phyloP scores from a whole-genome alignment of 345 rosid genomes.

The Iberis pinnata region DNA sequence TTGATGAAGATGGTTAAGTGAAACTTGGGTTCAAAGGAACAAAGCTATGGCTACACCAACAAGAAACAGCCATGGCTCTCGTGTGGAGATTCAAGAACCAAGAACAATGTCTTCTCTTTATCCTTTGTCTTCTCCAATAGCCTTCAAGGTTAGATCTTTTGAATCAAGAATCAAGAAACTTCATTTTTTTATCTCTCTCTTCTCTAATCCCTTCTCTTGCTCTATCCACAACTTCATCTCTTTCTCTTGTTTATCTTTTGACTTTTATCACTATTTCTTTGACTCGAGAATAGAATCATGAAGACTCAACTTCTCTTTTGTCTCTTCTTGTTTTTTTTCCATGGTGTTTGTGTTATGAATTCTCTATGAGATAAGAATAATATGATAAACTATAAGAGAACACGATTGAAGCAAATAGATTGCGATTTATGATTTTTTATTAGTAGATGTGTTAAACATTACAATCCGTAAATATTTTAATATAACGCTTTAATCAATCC shows the following conservation, averaged over 20 bases:
- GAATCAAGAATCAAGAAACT: conserved; percentile 14
- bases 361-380: too few relatives aligned
- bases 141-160: conserved; percentile 30
- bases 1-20: conserved; percentile 24
- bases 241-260: background rate
- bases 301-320: conserved; percentile 2
- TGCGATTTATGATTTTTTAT: too few relatives aligned
- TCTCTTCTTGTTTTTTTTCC: background rate
- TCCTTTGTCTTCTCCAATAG: conserved; percentile 27
- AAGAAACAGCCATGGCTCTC: conserved; percentile 26
- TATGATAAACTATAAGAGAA: too few relatives aligned
- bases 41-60: conserved; percentile 23
- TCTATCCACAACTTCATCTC: background rate
- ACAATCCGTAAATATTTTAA: too few relatives aligned
- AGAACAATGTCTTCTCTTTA: conserved; percentile 24
- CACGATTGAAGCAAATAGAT: too few relatives aligned
- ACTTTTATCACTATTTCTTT: too few relatives aligned
- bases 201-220: conserved; percentile 1
- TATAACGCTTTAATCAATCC: too few relatives aligned
- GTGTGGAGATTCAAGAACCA: conserved; percentile 31
- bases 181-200: conserved; percentile 1
- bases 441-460: too few relatives aligned
- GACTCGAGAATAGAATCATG: background rate
- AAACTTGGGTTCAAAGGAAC: conserved; percentile 21
- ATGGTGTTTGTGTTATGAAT: background rate